Conservation (phyloP, 108 stramenopile species). For the Cyclotella atomus region DNA sequence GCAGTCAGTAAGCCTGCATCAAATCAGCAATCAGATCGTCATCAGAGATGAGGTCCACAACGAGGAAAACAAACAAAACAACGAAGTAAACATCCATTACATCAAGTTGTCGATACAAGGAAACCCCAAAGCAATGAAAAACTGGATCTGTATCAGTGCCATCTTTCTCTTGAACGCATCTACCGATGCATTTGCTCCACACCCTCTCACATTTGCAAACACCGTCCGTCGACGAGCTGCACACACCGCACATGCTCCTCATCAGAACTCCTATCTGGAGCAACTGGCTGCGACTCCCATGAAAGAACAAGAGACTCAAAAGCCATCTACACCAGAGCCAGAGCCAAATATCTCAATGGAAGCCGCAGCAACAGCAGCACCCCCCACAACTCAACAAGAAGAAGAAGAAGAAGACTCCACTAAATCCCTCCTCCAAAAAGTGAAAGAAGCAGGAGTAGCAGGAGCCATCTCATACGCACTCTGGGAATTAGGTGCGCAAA, state of each 20-base stretch:
- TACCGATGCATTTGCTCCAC: constrained; percentile 5
- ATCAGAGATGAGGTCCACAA: no score
- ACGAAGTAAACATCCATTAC: neutral
- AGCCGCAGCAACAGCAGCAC: neutral
- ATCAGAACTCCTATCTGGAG: constrained; percentile 1
- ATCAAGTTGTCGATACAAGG: no score
- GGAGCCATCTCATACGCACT: constrained; percentile 48
- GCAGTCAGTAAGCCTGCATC: no score
- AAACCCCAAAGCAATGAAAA: no score
- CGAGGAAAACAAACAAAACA: no score
- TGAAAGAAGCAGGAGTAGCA: constrained; percentile 27
- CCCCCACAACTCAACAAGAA: neutral
- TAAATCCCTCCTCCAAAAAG: constrained; percentile 24
- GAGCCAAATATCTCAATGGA: neutral
- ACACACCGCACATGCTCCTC: constrained; percentile 6
- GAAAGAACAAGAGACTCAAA: neutral
- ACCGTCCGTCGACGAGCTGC: neutral
- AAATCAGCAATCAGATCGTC: no score
- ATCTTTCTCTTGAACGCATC: neutral
- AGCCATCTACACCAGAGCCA: neutral
- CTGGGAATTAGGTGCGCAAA: constrained; percentile 37
- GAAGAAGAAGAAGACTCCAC: constrained; percentile 22
- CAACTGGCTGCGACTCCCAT: constrained; percentile 5
- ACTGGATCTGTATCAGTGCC: no score
- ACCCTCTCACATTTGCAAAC: neutral